phyloP scores from a whole-genome alignment of 768 basidiomycete genomes.

The Amanita rubescens region DNA sequence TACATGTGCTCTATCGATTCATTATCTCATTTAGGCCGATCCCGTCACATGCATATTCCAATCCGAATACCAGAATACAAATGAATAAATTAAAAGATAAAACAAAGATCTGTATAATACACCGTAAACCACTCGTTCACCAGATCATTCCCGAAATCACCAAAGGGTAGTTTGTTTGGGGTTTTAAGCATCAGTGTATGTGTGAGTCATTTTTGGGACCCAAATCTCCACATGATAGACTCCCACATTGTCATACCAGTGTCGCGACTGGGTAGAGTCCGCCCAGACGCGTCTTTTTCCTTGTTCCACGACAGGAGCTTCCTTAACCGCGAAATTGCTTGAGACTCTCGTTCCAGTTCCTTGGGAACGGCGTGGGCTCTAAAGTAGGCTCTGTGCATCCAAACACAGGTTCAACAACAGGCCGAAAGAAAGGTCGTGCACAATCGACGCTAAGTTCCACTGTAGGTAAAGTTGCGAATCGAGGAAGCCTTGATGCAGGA shows the following conservation, averaged over 20 bases:
- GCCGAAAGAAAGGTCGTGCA: not conserved
- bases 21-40: too few species aligned
- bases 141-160: not conserved
- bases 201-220: constrained; percentile 1
- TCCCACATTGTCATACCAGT: constrained; percentile 4
- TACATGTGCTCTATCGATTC: too few species aligned
- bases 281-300: not conserved
- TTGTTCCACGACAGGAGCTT: not conserved
- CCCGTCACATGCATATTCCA: too few species aligned
- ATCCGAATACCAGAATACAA: too few species aligned
- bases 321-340: not conserved
- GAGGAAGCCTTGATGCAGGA: not conserved
- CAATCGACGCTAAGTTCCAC: not conserved
- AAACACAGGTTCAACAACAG: not conserved
- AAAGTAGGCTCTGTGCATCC: not conserved
- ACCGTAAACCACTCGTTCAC: too few species aligned
- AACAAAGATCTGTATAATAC: too few species aligned
- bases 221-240: not conserved
- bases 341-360: not conserved
- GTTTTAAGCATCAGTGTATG: not conserved
- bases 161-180: not conserved
- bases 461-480: not conserved
- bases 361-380: not conserved
- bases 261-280: not conserved
- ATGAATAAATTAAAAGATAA: too few species aligned